Base-by-base conservation (phyloP, 257 asterid genomes). In the Solanum lignicaule region DNA sequence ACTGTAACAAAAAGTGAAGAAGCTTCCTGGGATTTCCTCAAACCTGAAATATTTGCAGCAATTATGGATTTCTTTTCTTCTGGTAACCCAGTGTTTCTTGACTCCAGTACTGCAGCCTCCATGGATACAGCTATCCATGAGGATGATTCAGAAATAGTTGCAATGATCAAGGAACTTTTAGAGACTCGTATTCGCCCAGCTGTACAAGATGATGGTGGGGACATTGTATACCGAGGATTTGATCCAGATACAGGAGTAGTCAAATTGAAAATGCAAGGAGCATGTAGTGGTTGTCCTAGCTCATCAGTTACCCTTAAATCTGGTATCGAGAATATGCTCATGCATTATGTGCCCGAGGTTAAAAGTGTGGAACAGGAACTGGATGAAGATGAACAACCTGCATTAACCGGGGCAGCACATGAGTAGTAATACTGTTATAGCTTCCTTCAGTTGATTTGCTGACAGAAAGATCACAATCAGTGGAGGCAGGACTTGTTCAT, bases 241-340 rank as follows among this genome's bases (percentile, higher is more conserved):
- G 96, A 95, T 71, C 87, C 90, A 4, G 98, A 95, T 25, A 91
- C 93, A 2, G 98, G 99, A 81, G 87, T 95, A 65, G 99, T 97
- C 75, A 95, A 92, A 89, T 93, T 97, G 87, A 93, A 94, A 88
- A 97, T 97, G 99, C 99, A 97, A 88, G 99, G 99, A 79, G 99
- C 99, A n/a, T 97, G 99, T 91, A 97, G 99, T 84, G 99, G 99
- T 14, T 97, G 99, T 91, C 99, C 99, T 66, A 97, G 99, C 91
- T 97, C 99, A 8, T 93, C 98, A 0, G 98, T 97, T 72, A 97
- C 99, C 41, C 90, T 97, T 90, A 97, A 97, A 87, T 97, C 98
- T 75, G 99, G 99, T 62, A 97, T 97, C 36, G 99, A 97, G 90
- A 97, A 97, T 87, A 97, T 97, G 98, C 92, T 97, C 83, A 97